Conservation (phyloP, 768 basidiomycete species). For the Astraeus odoratus region DNA sequence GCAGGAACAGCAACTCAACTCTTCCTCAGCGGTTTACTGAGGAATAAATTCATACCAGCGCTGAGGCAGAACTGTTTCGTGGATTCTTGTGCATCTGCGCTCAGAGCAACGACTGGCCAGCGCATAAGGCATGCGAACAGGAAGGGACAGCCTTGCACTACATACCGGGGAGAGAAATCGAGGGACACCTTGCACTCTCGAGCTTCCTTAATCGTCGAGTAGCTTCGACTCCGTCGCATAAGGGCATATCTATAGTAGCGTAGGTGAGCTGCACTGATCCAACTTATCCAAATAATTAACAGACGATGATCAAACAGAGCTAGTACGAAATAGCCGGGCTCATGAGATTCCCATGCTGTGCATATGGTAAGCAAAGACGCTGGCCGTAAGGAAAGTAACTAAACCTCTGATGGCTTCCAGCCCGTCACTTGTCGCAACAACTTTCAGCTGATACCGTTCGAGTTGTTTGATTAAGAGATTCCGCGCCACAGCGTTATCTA, state of each 20-base stretch:
- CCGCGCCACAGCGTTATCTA: constrained; percentile 69
- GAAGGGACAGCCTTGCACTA: constrained; percentile 2
- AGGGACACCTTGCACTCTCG: constrained; percentile 50
- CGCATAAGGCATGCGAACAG: not conserved
- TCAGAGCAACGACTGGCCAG: constrained; percentile 58
- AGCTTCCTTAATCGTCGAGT: constrained; percentile 54
- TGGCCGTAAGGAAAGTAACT: constrained; percentile 3
- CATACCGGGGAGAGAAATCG: constrained; percentile 50
- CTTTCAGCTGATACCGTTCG: constrained; percentile 52
- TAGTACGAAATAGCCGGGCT: constrained; percentile 61
- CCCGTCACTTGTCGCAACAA: constrained; percentile 58
- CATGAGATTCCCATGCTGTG: constrained; percentile 61
- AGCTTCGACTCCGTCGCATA: constrained; percentile 73
- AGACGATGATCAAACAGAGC: constrained; percentile 73
- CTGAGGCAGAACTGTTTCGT: constrained; percentile 72
- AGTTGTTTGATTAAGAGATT: constrained; percentile 62
- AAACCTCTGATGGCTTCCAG: constrained; percentile 57
- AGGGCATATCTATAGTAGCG: constrained; percentile 55
- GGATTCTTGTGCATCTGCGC: constrained; percentile 72
- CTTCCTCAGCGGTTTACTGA: constrained; percentile 66
- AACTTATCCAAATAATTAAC: constrained; percentile 13
- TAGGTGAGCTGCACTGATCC: not conserved
- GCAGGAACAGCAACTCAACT: constrained; percentile 26
- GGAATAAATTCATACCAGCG: constrained; percentile 72
- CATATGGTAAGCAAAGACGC: constrained; percentile 1